Percentiles rank a stretch among this genome's conserved stretches.
phyloP scores from a whole-genome alignment of 1,284 basidiomycete genomes.

The Malassezia vespertilionis region DNA sequence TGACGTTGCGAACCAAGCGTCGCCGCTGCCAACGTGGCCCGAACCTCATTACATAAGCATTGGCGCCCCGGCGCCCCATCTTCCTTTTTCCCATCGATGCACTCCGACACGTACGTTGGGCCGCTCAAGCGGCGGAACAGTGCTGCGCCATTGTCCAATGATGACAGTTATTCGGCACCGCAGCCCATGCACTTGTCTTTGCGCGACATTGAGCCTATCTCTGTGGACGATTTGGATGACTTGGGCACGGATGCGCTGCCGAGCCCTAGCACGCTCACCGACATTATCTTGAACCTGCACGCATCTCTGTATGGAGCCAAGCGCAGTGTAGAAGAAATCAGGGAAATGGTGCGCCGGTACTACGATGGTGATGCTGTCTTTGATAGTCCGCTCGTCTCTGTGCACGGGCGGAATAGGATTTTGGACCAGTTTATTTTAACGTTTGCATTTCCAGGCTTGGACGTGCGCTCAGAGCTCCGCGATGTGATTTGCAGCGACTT shows the following conservation, averaged over 20 bases:
- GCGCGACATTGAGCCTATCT: neutral
- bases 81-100: too few relatives aligned
- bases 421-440: conserved; percentile 47
- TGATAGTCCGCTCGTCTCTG: conserved; percentile 40
- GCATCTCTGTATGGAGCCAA: conserved; percentile 43
- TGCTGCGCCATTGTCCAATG: too few relatives aligned
- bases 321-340: conserved; percentile 37
- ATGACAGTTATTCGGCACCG: too few relatives aligned
- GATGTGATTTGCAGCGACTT: conserved; percentile 47
- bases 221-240: conserved; percentile 11
- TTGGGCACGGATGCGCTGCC: conserved; percentile 29
- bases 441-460: conserved; percentile 41
- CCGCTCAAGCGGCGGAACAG: neutral
- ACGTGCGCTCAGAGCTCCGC: conserved; percentile 42
- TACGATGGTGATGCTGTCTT: conserved; percentile 45
- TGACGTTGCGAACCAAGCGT: too few relatives aligned
- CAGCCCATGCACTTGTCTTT: conserved; percentile 9
- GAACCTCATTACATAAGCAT: too few relatives aligned
- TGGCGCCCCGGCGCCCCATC: too few relatives aligned
- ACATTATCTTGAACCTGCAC: conserved; percentile 43
- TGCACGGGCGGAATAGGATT: conserved; percentile 39
- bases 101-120: too few relatives aligned
- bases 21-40: too few relatives aligned
- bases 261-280: conserved; percentile 45
- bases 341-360: conserved; percentile 38